Evolutionary conservation across 116 monocot species (phyloP).

Genomic region (Zostera marina): DNA sequence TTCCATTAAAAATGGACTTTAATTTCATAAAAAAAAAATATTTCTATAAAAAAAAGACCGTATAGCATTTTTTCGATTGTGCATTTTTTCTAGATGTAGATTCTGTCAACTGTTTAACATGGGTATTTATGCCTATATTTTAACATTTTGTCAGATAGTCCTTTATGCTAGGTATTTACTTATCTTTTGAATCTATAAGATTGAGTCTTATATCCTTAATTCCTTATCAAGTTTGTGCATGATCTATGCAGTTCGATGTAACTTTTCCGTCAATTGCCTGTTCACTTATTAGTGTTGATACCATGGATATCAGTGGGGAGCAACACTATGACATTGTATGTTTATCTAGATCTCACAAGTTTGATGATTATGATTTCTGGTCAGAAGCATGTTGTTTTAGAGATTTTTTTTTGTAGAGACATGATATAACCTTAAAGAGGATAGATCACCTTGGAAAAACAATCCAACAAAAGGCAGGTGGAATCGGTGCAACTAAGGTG

Average conservation of each 20-base stretch:
- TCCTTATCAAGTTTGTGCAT: background rate
- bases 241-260: conserved; percentile 76
- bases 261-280: conserved; percentile 84
- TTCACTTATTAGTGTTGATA: conserved; percentile 81
- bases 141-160: background rate
- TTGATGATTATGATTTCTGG: background rate
- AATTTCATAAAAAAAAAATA: too few relatives aligned
- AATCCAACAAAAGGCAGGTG: conserved; percentile 50
- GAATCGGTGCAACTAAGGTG: conserved; percentile 93
- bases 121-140: background rate
- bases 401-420: conserved; percentile 35
- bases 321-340: conserved; percentile 77
- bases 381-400: background rate
- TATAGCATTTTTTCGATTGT: too few relatives aligned
- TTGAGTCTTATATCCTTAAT: background rate
- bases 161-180: too few relatives aligned
- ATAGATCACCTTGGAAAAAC: conserved; percentile 63
- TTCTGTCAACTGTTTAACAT: too few relatives aligned
- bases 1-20: too few relatives aligned
- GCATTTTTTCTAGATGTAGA: too few relatives aligned
- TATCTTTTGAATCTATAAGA: background rate
- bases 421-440: conserved; percentile 81
- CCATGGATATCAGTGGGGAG: conserved; percentile 95
- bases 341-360: background rate
- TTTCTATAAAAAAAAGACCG: too few relatives aligned